These are phyloP conservation scores for Phytophthora fragariaefolia DNA, from an alignment of 352 stramenopile species.

Conservation along the genomic window DNA sequence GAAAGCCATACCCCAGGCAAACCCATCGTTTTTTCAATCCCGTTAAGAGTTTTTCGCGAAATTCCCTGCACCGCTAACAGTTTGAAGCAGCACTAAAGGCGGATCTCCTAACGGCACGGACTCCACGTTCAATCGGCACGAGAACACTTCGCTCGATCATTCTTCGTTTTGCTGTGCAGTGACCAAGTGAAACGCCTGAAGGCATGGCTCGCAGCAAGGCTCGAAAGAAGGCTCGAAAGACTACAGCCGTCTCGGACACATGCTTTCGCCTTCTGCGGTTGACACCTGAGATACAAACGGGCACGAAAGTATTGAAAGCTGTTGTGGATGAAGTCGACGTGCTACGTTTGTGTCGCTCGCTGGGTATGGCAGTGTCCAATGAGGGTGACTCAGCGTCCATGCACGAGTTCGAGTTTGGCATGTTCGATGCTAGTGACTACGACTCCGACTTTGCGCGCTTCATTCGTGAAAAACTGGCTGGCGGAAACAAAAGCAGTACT, in stretches of 20 bases:
- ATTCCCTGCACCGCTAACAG: no score
- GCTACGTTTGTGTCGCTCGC: conserved; percentile 54
- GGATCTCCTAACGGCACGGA: no score
- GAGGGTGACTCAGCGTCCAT: conserved; percentile 21
- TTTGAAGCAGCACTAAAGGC: no score
- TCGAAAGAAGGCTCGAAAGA: conserved; percentile 1
- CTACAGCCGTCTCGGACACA: conserved; percentile 4
- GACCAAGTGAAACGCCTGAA: conserved; percentile 14
- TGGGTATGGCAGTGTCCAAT: conserved; percentile 46
- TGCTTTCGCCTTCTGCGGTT: conserved; percentile 69
- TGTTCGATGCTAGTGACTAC: conserved; percentile 54
- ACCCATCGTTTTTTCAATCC: no score
- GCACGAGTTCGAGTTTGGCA: conserved; percentile 52
- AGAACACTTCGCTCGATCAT: conserved; percentile 1
- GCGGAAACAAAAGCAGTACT: background rate
- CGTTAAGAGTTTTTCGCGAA: no score
- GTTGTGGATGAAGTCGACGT: conserved; percentile 74
- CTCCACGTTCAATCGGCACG: background rate
- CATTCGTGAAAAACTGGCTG: conserved; percentile 52
- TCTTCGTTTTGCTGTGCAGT: conserved; percentile 26
- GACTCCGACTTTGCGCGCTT: conserved; percentile 69
- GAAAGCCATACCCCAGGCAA: no score
- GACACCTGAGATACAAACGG: conserved; percentile 54
- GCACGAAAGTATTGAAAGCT: conserved; percentile 64
- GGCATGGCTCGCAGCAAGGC: conserved; percentile 26